Evolutionary conservation across 1,284 basidiomycete species (phyloP).

Genomic region (Apiotrichum porosum): DNA sequence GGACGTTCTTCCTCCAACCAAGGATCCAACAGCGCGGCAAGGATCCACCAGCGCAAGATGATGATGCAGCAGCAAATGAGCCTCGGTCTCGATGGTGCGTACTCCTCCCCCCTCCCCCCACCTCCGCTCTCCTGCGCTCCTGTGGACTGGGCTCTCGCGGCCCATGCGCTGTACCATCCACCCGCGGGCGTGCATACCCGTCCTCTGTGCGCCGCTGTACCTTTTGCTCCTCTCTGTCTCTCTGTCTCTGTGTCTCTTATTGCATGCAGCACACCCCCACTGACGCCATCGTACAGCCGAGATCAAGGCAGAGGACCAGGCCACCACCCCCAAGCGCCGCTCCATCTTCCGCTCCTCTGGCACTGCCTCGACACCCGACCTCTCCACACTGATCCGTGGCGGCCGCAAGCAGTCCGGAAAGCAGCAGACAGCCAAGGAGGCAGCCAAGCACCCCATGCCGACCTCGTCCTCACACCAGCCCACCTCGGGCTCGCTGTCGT

Average conservation of each 20-base stretch:
- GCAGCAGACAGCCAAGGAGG: not conserved
- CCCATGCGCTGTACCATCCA: too few relatives aligned
- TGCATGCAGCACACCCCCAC: too few relatives aligned
- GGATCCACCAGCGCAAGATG: slow-evolving; percentile 13
- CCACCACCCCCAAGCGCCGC: slow-evolving; percentile 56
- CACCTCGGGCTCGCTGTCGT: not conserved
- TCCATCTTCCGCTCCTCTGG: slow-evolving; percentile 81
- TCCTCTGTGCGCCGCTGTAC: too few relatives aligned
- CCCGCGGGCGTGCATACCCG: too few relatives aligned
- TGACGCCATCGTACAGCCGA: slow-evolving; percentile 20
- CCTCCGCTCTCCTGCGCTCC: too few relatives aligned
- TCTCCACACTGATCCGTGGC: slow-evolving; percentile 67
- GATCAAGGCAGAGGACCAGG: slow-evolving; percentile 22
- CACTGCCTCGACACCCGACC: slow-evolving; percentile 79
- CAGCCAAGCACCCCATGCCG: too few relatives aligned
- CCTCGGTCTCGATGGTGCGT: slow-evolving; percentile 41
- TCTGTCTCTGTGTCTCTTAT: too few relatives aligned
- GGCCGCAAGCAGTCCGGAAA: slow-evolving; percentile 56
- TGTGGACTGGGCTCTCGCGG: too few relatives aligned
- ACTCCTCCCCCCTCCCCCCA: not conserved
- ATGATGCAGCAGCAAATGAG: slow-evolving; percentile 18
- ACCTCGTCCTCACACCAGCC: not conserved
- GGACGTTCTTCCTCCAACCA: not conserved
- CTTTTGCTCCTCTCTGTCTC: not conserved
- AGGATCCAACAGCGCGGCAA: not conserved